Evolutionary conservation across 2,329 filamentous ascomycete genomes (phyloP).

Genomic region (Sphaerulina musiva): DNA sequence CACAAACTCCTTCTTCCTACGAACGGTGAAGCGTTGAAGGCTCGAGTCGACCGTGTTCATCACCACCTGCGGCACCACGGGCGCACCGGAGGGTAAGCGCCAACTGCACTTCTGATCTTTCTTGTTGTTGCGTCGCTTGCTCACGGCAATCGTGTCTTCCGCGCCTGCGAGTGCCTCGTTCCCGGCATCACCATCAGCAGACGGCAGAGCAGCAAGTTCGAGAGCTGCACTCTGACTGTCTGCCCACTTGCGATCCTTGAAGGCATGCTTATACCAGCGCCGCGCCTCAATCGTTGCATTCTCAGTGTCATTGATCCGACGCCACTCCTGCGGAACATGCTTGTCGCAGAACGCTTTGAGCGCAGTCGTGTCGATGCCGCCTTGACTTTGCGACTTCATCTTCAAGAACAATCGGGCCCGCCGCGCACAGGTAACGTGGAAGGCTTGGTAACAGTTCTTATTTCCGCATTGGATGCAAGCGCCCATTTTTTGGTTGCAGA

Average conservation of each 20-base stretch:
- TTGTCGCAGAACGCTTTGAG: slow-evolving; percentile 95
- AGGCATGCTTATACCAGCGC: slow-evolving; percentile 80
- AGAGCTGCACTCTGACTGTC: slow-evolving; percentile 80
- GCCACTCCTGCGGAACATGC: slow-evolving; percentile 85
- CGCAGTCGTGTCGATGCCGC: slow-evolving; percentile 70
- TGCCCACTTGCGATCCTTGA: slow-evolving; percentile 86
- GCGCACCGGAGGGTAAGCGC: slow-evolving; percentile 90
- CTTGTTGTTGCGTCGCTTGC: slow-evolving; percentile 57
- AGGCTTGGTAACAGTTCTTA: slow-evolving; percentile 93
- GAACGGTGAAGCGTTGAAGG: slow-evolving; percentile 72
- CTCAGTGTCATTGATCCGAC: slow-evolving; percentile 76
- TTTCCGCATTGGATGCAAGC: slow-evolving; percentile 98
- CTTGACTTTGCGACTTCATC: slow-evolving; percentile 89
- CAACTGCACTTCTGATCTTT: slow-evolving; percentile 63
- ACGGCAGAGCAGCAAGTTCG: slow-evolving; percentile 64
- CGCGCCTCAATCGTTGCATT: slow-evolving; percentile 75
- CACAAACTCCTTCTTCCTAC: slow-evolving; percentile 85
- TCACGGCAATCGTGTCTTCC: slow-evolving; percentile 49
- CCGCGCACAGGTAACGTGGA: slow-evolving; percentile 92
- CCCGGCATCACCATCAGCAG: slow-evolving; percentile 39
- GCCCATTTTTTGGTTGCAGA: slow-evolving; percentile 95
- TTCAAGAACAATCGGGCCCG: slow-evolving; percentile 81
- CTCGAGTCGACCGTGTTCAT: slow-evolving; percentile 80
- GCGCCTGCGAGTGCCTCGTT: slow-evolving; percentile 35
- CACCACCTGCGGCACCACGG: slow-evolving; percentile 83